Evolutionary conservation across 176 grass and related monocot species (phyloP), one percentile per base, ranked within the genome.

Genomic region (Metroxylon sagu): DNA sequence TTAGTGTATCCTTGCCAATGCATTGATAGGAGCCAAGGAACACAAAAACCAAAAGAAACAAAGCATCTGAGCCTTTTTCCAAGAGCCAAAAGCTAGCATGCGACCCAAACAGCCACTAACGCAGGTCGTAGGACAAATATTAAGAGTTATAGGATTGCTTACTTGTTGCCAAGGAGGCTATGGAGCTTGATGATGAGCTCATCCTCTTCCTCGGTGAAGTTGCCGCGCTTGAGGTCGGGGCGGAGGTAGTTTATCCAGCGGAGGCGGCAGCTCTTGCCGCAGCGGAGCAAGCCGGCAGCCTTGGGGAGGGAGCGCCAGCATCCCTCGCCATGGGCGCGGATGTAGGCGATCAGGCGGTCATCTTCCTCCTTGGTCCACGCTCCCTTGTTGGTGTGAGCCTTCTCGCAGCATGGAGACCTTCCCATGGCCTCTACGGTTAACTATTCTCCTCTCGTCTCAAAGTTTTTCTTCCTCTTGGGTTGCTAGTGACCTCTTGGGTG

Each of bases 291-390:
- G 50, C 64, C 64, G 26, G 64, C 64, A 4, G 27, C 51, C 27
- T 67, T 54, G 16, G 64, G 64, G 26, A 67, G 50, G 3, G 51
- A 67, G 5, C 64, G 64, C 64, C 64, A 67, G 64, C 64, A 67
- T 0, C 64, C 64, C n/a, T 67, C 64, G 2, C 64, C 64, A 26
- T 67, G 64, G 4, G 26, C n/a, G 0, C 50, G 26, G 64, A 67
- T 67, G 64, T 67, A 67, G 6, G 50, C 29, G 14, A 48, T 27
- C 3, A 68, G 66, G 12, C 53, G 29, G 66, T 57, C 66, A 30
- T 69, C 66, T 48, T 69, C 66, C 53, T 69, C 66, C 53, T 69
- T 69, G 18, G 66, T 69, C 66, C 66, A 69, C 4, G 66, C 66
- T 18, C 66, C 66, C 21, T 57, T 69, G 66, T 69, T 69, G 19